Conservation (phyloP, 768 basidiomycete genomes). For the Daedaleopsis nitida region DNA sequence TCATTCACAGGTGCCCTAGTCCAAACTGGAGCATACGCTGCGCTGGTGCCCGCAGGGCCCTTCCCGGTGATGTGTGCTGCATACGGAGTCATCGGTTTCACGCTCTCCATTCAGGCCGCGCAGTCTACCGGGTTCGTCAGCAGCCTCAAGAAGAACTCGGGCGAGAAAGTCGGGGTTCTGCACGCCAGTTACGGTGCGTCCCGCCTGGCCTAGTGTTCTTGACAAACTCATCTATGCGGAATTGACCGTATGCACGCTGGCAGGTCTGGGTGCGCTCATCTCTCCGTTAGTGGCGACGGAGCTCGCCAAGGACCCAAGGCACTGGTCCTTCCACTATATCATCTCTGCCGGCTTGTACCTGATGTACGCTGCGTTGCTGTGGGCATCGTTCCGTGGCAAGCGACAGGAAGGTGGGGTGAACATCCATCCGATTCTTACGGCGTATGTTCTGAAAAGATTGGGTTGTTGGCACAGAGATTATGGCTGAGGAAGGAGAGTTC, state of each 20-base stretch:
- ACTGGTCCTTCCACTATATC: slow-evolving; percentile 48
- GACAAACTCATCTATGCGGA: not conserved
- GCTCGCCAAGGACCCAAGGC: slow-evolving; percentile 45
- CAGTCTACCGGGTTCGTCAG: slow-evolving; percentile 75
- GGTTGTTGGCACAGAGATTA: slow-evolving; percentile 26
- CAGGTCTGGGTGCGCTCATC: slow-evolving; percentile 57
- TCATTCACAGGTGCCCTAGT: slow-evolving; percentile 44
- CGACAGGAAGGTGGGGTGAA: slow-evolving; percentile 31
- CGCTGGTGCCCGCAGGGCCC: slow-evolving; percentile 57
- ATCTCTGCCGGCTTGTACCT: slow-evolving; percentile 32
- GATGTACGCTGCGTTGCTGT: slow-evolving; percentile 20
- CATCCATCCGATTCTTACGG: not conserved
- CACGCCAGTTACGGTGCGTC: slow-evolving; percentile 63
- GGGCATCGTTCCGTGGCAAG: slow-evolving; percentile 28
- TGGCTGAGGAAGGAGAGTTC: slow-evolving; percentile 23
- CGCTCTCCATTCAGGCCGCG: slow-evolving; percentile 54
- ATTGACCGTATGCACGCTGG: not conserved
- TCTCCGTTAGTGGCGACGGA: slow-evolving; percentile 56
- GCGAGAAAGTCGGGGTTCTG: slow-evolving; percentile 66
- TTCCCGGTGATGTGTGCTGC: slow-evolving; percentile 62
- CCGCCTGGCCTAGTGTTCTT: not conserved
- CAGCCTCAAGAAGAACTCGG: slow-evolving; percentile 50
- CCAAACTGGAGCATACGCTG: slow-evolving; percentile 54
- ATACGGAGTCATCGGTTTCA: slow-evolving; percentile 49
- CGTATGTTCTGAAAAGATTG: not conserved